These are phyloP conservation scores for Coelastrella sp. DNA, from an alignment of 139 green algal genomes.

Conservation along the genomic window DNA sequence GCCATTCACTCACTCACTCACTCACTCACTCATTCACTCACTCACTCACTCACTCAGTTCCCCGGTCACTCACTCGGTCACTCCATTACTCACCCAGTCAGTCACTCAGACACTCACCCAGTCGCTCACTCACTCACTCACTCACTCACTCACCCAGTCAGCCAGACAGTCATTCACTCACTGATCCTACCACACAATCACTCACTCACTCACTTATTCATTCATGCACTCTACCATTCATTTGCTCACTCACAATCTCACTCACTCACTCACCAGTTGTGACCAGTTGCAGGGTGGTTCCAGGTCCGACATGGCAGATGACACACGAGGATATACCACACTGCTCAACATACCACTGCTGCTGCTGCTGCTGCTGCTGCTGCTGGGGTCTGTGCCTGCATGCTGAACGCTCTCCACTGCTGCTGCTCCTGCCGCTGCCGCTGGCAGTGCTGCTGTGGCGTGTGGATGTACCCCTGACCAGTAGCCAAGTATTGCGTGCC, in stretches of 20 bases:
- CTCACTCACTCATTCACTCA: too few species aligned
- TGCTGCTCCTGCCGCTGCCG: not conserved
- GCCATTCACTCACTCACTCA: too few species aligned
- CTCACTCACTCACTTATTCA: not conserved
- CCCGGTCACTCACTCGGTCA: too few species aligned
- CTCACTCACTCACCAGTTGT: not conserved
- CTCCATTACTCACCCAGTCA: too few species aligned
- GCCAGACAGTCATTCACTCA: too few species aligned
- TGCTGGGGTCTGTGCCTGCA: not conserved
- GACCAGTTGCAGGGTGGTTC: slow-evolving; percentile 36
- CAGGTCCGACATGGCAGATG: not conserved
- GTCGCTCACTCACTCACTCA: too few species aligned
- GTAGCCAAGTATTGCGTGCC: slow-evolving; percentile 7
- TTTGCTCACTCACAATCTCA: too few species aligned
- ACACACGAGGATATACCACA: not conserved
- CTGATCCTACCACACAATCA: not conserved
- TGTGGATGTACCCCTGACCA: slow-evolving; percentile 19
- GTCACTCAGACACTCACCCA: too few species aligned
- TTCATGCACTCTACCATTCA: too few species aligned
- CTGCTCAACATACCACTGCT: slow-evolving; percentile 7
- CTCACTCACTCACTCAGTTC: too few species aligned
- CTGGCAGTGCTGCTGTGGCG: slow-evolving; percentile 1
- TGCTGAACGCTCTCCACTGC: not conserved
- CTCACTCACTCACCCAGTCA: too few species aligned
- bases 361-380: slow-evolving; percentile 31